Evolutionary conservation across 1,139 yeast genomes (phyloP).

Genomic region (Blastobotrys indianensis): DNA sequence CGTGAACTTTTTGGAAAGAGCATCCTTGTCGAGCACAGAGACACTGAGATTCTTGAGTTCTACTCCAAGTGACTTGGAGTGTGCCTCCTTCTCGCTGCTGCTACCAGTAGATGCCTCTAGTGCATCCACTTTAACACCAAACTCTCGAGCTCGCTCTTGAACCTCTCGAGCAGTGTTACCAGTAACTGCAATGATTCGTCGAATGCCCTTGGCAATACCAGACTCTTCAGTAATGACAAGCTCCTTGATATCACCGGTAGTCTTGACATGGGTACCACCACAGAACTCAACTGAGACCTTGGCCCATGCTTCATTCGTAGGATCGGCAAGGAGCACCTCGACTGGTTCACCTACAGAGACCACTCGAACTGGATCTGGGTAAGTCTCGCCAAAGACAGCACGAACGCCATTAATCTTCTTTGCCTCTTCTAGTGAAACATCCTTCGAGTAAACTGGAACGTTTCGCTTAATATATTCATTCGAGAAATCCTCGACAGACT

Average conservation of each 20-base stretch:
- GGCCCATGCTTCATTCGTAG: constrained; percentile 68
- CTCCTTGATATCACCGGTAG: constrained; percentile 90
- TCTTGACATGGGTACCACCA: constrained; percentile 96
- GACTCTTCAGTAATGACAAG: constrained; percentile 86
- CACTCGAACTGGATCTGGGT: constrained; percentile 98
- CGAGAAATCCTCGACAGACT: constrained; percentile 66
- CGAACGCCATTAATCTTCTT: constrained; percentile 75
- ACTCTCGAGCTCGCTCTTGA: constrained; percentile 74
- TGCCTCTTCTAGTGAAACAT: constrained; percentile 70
- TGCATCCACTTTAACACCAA: constrained; percentile 52
- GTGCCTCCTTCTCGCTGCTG: constrained; percentile 66
- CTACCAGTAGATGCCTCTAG: constrained; percentile 55
- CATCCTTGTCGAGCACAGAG: constrained; percentile 74
- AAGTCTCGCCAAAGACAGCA: constrained; percentile 98
- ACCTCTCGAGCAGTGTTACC: constrained; percentile 88
- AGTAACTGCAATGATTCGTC: constrained; percentile 96
- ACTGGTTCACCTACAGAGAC: constrained; percentile 92
- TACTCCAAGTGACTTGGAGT: constrained; percentile 77
- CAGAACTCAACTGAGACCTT: constrained; percentile 86
- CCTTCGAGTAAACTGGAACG: constrained; percentile 70
- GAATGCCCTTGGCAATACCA: constrained; percentile 97
- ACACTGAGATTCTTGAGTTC: constrained; percentile 74
- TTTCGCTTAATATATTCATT: constrained; percentile 68
- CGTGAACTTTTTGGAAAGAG: constrained; percentile 65
- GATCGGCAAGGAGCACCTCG: constrained; percentile 67